Evolutionary conservation across 352 stramenopile species (phyloP).

Genomic region (Phytophthora pini): DNA sequence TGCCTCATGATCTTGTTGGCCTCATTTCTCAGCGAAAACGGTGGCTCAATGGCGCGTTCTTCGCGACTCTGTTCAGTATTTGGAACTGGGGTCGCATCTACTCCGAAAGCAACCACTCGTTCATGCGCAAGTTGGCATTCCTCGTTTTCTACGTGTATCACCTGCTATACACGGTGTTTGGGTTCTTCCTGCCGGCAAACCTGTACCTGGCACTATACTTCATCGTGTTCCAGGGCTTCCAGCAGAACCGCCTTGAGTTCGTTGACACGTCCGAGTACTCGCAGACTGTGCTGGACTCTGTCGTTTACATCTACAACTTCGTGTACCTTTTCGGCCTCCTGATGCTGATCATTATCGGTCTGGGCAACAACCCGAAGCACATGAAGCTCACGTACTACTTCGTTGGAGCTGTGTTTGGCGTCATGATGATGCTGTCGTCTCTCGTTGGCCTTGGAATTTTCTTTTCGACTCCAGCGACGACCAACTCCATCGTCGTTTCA

Average conservation of each 20-base stretch:
- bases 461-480: constrained; percentile 65
- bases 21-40: constrained; percentile 87
- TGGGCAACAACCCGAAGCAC: constrained; percentile 90
- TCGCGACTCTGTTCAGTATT: constrained; percentile 88
- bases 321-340: constrained; percentile 80
- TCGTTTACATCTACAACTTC: constrained; percentile 84
- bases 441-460: constrained; percentile 78
- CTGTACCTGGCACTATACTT: constrained; percentile 88
- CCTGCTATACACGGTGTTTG: constrained; percentile 70
- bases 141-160: constrained; percentile 85
- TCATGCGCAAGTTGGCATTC: constrained; percentile 70
- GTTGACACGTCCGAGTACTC: constrained; percentile 79
- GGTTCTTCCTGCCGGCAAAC: constrained; percentile 81
- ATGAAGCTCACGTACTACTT: constrained; percentile 90
- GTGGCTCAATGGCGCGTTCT: constrained; percentile 90
- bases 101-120: constrained; percentile 81
- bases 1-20: constrained; percentile 82
- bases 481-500: constrained; percentile 63
- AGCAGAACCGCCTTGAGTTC: constrained; percentile 84
- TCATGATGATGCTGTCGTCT: constrained; percentile 85
- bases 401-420: constrained; percentile 69
- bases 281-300: constrained; percentile 58
- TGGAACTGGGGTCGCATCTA: constrained; percentile 88
- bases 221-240: constrained; percentile 90
- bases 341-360: constrained; percentile 86